Evolutionary conservation across 2,329 filamentous ascomycete genomes (phyloP).

Genomic region (Basipetospora chlamydospora): DNA sequence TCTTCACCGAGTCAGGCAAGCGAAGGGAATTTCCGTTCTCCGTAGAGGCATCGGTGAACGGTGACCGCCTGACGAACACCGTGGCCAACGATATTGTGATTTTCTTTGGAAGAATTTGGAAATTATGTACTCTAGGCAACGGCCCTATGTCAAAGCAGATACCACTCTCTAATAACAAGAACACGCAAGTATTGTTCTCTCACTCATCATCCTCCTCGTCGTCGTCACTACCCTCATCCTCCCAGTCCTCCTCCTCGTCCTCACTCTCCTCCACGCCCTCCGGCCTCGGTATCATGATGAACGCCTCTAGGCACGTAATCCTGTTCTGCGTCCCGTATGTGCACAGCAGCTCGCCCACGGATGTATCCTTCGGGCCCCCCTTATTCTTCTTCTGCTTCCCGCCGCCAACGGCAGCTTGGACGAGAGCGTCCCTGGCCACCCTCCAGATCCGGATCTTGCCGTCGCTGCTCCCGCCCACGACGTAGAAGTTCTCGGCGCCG

Average conservation of each 20-base stretch:
- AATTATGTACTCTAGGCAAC: too few species aligned
- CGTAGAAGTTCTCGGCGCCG: constrained; percentile 28
- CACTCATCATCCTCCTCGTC: constrained; percentile 21
- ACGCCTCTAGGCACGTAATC: constrained; percentile 78
- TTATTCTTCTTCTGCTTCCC: too few species aligned
- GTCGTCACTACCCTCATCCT: constrained; percentile 22
- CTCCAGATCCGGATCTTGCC: constrained; percentile 71
- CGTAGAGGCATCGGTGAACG: too few species aligned
- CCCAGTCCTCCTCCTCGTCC: constrained; percentile 28
- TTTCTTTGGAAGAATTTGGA: too few species aligned
- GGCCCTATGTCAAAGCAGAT: too few species aligned
- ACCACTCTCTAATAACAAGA: too few species aligned
- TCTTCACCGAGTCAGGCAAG: too few species aligned
- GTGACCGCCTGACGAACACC: too few species aligned
- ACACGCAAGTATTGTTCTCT: too few species aligned
- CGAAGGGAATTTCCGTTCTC: too few species aligned
- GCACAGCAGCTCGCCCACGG: constrained; percentile 52
- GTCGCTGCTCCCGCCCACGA: constrained; percentile 71
- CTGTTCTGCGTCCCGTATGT: constrained; percentile 75
- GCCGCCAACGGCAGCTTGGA: constrained; percentile 18
- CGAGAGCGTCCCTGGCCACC: constrained; percentile 26
- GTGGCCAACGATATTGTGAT: too few species aligned
- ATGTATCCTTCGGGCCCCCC: constrained; percentile 7
- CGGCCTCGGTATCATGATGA: constrained; percentile 62
- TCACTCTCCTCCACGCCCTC: constrained; percentile 47